Base-by-base conservation (phyloP, 805 yeast genomes). In the Zygotorulaspora chibaensis region DNA sequence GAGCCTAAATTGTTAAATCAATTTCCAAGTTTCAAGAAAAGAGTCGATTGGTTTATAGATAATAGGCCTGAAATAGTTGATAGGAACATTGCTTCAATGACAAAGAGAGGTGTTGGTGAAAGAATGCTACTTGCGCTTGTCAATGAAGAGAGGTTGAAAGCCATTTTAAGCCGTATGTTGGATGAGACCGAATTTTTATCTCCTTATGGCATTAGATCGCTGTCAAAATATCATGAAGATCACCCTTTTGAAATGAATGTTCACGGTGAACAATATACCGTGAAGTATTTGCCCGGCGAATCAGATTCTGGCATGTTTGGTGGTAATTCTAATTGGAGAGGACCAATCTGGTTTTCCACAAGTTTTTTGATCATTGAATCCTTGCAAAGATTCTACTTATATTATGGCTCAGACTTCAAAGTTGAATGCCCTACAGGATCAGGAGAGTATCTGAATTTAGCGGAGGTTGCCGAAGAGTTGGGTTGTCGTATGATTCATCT, bases 311-410 rank as follows among this genome's bases (percentile, higher is more conserved):
- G 96, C 4, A 78, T 90, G 79, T 89, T 89, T 74, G 97, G 97
- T 41, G 97, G 97, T 48, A 89, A 89, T 65, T 88, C 96, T 17
- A 89, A 89, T 67, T 89, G 97, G 97, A 77, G 97, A 65, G 97
- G 97, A 2, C 96, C 97, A 12, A 88, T 89, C 55, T 89, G 97
- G 97, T 88, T 89, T 74, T 96, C 97, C 16, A 87, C 87, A 10
- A 89, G 84, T 59, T 89, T 89, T 65, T 70, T 89, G 50, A 70
- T 89, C 33, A 87, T 89, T 47, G 97, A 89, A 69, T 80, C 96
- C 0, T 71, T 89, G 56, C 93, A 89, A 67, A 75, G 96, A 57
- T 87, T 87, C 65, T 87, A 83, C 65, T 71, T 89, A 59, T 89
- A 88, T 71, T 89, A 88, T 63, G 97, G 97, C 10, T 81, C 90